A percentile compares a stretch with the other conserved stretches of the same genome.
Evolutionary conservation across 2,329 filamentous ascomycete species (phyloP).

Genomic region (Albophoma yamanashiensis): DNA sequence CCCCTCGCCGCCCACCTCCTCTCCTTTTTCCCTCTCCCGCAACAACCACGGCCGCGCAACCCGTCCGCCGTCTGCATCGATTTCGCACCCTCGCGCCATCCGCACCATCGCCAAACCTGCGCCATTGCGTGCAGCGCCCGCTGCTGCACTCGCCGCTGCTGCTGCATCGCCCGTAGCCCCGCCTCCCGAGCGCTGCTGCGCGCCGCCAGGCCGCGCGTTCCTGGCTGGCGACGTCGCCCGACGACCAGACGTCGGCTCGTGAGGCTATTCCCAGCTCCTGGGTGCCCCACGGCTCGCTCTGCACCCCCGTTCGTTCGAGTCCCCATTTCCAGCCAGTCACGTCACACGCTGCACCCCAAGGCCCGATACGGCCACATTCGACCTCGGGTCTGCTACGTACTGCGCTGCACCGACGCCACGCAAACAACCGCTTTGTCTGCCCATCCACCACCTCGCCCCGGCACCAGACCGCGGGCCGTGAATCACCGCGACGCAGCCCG

Average conservation of each 20-base stretch:
- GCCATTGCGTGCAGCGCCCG: conserved; percentile 21
- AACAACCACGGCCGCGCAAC: conserved; percentile 21
- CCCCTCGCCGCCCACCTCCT: conserved; percentile 10
- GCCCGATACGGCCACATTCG: neutral
- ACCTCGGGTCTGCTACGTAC: neutral
- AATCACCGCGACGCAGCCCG: neutral
- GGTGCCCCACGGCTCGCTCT: conserved; percentile 7
- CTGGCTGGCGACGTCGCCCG: conserved; percentile 9
- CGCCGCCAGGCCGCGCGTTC: conserved; percentile 1
- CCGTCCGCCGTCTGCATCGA: conserved; percentile 25
- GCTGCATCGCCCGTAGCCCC: conserved; percentile 12
- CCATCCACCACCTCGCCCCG: neutral
- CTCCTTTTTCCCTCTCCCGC: conserved; percentile 20
- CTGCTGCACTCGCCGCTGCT: conserved; percentile 16
- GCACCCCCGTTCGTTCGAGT: conserved; percentile 2
- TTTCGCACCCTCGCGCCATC: conserved; percentile 21
- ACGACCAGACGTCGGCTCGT: conserved; percentile 14
- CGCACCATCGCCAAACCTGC: conserved; percentile 23
- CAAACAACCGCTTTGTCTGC: neutral
- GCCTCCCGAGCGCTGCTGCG: conserved; percentile 11
- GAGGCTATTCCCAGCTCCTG: conserved; percentile 28
- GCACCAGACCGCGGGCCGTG: neutral
- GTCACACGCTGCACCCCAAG: conserved; percentile 5
- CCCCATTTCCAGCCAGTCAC: conserved; percentile 11
- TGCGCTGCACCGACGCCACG: neutral